Conservation (phyloP, 306 rosid species). For the Acacia confusa region DNA sequence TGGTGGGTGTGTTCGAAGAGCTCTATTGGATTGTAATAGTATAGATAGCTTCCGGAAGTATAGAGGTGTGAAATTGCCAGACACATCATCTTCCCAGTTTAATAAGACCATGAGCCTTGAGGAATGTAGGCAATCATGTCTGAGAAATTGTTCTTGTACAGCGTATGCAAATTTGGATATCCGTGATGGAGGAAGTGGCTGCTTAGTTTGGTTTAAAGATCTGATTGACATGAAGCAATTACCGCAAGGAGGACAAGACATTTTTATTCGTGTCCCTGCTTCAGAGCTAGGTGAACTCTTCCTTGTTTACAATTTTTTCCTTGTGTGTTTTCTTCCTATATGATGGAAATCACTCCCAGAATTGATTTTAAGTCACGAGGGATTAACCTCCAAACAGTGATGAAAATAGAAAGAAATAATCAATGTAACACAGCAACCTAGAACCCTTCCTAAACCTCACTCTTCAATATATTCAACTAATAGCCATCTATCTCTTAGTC, state of each 20-base stretch:
- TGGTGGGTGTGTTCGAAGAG: slow-evolving; percentile 25
- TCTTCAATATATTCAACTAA: not conserved
- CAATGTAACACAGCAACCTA: not conserved
- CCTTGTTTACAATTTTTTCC: not conserved
- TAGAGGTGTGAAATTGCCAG: slow-evolving; percentile 32
- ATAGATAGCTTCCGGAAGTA: slow-evolving; percentile 25
- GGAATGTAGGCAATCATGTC: slow-evolving; percentile 26
- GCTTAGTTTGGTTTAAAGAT: slow-evolving; percentile 40
- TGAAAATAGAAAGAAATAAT: not conserved
- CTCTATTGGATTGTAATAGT: slow-evolving; percentile 9
- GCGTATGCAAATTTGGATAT: slow-evolving; percentile 33
- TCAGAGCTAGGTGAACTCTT: slow-evolving; percentile 39
- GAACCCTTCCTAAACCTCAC: not conserved
- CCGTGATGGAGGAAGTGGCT: slow-evolving; percentile 36
- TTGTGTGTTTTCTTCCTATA: not conserved
- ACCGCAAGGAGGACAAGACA: slow-evolving; percentile 39
- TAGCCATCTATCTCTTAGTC: not conserved
- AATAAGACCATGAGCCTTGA: slow-evolving; percentile 12
- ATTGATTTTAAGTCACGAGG: not conserved
- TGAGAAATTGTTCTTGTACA: slow-evolving; percentile 32
- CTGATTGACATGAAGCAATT: slow-evolving; percentile 37
- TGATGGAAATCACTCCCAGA: not conserved
- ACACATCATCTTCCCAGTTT: slow-evolving; percentile 26
- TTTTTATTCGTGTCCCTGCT: slow-evolving; percentile 26
- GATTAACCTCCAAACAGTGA: not conserved